These are phyloP conservation scores for Clathrospora elynae DNA, from an alignment of 2,329 filamentous ascomycete species.

Conservation along the genomic window DNA sequence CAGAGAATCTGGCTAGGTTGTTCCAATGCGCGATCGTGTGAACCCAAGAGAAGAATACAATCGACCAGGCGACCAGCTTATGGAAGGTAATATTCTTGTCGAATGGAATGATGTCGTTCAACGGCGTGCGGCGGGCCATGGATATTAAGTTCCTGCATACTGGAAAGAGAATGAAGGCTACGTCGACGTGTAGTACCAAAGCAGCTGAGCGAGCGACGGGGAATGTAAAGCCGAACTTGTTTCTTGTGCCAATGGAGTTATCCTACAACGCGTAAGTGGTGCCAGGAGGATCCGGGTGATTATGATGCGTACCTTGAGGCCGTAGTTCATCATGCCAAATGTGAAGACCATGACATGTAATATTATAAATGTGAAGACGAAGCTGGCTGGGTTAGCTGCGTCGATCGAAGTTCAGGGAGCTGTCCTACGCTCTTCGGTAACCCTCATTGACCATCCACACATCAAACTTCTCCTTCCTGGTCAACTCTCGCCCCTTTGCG, in stretches of 20 bases:
- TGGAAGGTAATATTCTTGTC: conserved; percentile 91
- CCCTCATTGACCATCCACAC: conserved; percentile 91
- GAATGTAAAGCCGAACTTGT: conserved; percentile 75
- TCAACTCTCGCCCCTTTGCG: conserved; percentile 71
- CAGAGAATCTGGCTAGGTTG: conserved; percentile 78
- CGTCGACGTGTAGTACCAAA: conserved; percentile 78
- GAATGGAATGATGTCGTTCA: conserved; percentile 86
- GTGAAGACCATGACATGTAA: conserved; percentile 77
- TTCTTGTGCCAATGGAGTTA: conserved; percentile 68
- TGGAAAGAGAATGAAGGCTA: conserved; percentile 77
- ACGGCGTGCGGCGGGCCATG: conserved; percentile 75
- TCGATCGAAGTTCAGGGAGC: neutral
- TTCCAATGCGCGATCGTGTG: conserved; percentile 88
- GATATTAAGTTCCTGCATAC: conserved; percentile 86
- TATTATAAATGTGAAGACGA: conserved; percentile 75
- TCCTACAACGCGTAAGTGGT: conserved; percentile 49
- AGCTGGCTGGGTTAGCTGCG: conserved; percentile 57
- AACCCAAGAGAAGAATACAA: conserved; percentile 86
- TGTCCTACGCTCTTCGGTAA: conserved; percentile 74
- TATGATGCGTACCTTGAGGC: conserved; percentile 62
- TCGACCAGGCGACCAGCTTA: conserved; percentile 83
- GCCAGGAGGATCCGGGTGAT: neutral
- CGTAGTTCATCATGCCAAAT: conserved; percentile 80
- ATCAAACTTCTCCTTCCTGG: conserved; percentile 73
- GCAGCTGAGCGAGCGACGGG: conserved; percentile 77